Percentiles rank a stretch among this genome's conserved stretches.
These are phyloP conservation scores for Xylaria nigripes DNA, from an alignment of 495 filamentous ascomycete species.

Conservation along the genomic window DNA sequence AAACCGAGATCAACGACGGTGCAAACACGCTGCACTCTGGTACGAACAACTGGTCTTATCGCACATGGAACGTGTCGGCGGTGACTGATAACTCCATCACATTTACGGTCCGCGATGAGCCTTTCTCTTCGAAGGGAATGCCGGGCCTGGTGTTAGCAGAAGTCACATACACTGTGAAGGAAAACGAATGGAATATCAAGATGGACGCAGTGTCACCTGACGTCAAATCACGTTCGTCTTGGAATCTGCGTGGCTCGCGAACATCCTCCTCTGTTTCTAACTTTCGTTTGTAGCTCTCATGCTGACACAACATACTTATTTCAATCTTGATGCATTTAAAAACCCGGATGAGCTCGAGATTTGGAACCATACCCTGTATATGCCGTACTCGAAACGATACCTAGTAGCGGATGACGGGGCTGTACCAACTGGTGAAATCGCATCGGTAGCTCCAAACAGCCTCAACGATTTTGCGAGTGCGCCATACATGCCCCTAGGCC, in stretches of 20 bases:
- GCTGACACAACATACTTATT: slow-evolving; percentile 53
- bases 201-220: slow-evolving; percentile 46
- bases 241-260: slow-evolving; percentile 15
- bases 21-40: slow-evolving; percentile 53
- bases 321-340: slow-evolving; percentile 74
- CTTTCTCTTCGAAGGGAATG: slow-evolving; percentile 59
- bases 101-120: slow-evolving; percentile 62
- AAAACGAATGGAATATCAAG: slow-evolving; percentile 45
- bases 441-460: slow-evolving; percentile 44
- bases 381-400: slow-evolving; percentile 64
- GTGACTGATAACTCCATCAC: slow-evolving; percentile 61
- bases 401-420: slow-evolving; percentile 60
- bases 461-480: slow-evolving; percentile 64
- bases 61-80: slow-evolving; percentile 46
- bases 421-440: slow-evolving; percentile 65
- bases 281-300: slow-evolving; percentile 28
- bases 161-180: slow-evolving; percentile 58
- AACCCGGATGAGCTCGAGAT: slow-evolving; percentile 50
- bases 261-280: slow-evolving; percentile 29
- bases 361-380: slow-evolving; percentile 61
- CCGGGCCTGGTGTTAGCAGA: slow-evolving; percentile 63
- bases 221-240: slow-evolving; percentile 38
- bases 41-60: slow-evolving; percentile 52
- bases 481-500: slow-evolving; percentile 54
- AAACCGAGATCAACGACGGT: slow-evolving; percentile 47